A percentile compares a stretch with the other conserved stretches of the same genome.
Conservation (phyloP, 129 eudicot species). For the Deinandra increscens region DNA sequence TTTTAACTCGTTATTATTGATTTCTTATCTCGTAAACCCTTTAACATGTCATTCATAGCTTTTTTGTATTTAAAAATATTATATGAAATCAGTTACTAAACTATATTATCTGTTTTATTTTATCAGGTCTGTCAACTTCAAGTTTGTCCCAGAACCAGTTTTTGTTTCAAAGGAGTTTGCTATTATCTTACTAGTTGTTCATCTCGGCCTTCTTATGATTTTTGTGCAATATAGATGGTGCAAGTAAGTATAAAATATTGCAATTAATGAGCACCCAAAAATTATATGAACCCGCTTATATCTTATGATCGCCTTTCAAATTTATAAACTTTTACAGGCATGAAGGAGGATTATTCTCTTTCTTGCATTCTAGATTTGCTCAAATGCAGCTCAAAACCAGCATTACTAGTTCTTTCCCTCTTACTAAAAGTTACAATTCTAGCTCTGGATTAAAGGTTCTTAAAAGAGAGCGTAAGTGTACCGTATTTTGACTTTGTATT, state of each 20-base stretch:
- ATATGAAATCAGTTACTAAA: slow-evolving; percentile 3
- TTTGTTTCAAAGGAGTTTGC: slow-evolving; percentile 79
- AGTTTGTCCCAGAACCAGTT: slow-evolving; percentile 77
- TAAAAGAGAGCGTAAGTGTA: slow-evolving; percentile 52
- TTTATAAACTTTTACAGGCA: slow-evolving; percentile 46
- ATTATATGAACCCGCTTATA: not conserved
- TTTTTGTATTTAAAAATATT: not conserved
- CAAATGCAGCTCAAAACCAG: slow-evolving; percentile 43
- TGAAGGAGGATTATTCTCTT: slow-evolving; percentile 75
- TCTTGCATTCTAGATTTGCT: slow-evolving; percentile 44
- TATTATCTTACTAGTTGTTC: slow-evolving; percentile 55
- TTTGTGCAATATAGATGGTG: slow-evolving; percentile 90
- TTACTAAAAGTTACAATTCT: slow-evolving; percentile 14
- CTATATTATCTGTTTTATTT: not conserved
- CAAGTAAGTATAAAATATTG: slow-evolving; percentile 61
- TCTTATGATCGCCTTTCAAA: not conserved
- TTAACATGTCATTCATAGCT: not conserved
- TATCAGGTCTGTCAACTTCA: slow-evolving; percentile 96
- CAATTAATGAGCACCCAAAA: not conserved
- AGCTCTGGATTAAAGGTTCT: slow-evolving; percentile 41
- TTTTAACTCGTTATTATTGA: not conserved
- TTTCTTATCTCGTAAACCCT: not conserved
- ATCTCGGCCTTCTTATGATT: slow-evolving; percentile 54
- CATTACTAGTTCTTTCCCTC: slow-evolving; percentile 40
- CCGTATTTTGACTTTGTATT: not conserved